A percentile compares a stretch with the other conserved stretches of the same genome.
phyloP scores from a whole-genome alignment of 352 stramenopile genomes.

The Pythium volutum region DNA sequence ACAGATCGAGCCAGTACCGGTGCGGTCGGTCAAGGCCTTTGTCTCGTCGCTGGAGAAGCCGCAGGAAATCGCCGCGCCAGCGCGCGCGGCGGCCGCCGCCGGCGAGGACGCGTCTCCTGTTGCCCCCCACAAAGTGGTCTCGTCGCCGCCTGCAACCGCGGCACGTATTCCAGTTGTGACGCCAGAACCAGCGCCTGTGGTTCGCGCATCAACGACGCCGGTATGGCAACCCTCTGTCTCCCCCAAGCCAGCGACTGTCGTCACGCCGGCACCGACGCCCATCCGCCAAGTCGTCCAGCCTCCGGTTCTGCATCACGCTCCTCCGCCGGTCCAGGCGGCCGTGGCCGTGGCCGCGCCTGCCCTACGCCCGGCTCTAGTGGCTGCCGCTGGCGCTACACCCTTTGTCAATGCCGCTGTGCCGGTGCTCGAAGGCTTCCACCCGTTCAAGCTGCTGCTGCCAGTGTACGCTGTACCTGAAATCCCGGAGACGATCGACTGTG shows the following conservation, averaged over 20 bases:
- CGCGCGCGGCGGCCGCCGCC: not conserved
- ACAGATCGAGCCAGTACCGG: slow-evolving; percentile 1
- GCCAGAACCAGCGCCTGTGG: not conserved
- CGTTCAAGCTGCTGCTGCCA: slow-evolving; percentile 49
- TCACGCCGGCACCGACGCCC: not conserved
- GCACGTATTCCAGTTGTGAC: not conserved
- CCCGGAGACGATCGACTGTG: slow-evolving; percentile 47
- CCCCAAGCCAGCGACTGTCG: not conserved
- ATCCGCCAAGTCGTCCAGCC: not conserved
- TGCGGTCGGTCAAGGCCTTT: slow-evolving; percentile 25
- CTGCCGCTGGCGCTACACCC: not conserved
- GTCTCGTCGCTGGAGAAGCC: slow-evolving; percentile 13
- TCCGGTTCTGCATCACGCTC: not conserved
- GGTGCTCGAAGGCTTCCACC: slow-evolving; percentile 32
- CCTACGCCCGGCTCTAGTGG: not conserved
- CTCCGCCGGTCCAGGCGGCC: not conserved
- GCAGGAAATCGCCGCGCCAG: not conserved
- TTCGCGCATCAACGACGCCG: not conserved
- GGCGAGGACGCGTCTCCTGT: not conserved
- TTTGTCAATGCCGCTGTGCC: not conserved
- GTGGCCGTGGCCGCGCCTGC: not conserved
- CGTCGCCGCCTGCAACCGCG: not conserved
- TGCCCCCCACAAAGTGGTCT: not conserved
- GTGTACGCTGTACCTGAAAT: slow-evolving; percentile 43
- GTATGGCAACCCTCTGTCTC: not conserved